Conservation (phyloP, 1,139 yeast species). For the Hyphopichia pseudoburtonii region DNA sequence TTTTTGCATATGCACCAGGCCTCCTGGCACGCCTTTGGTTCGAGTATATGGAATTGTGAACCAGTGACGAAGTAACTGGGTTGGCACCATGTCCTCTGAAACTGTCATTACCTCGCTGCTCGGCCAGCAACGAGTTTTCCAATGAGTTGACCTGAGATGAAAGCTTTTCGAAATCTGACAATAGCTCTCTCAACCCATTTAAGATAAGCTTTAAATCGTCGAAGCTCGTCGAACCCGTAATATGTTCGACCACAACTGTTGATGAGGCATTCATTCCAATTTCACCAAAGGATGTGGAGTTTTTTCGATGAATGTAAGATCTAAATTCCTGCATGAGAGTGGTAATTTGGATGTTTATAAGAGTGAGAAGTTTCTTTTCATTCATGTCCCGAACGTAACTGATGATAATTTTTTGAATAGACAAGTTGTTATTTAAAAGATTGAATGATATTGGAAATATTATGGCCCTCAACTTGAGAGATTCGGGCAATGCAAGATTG, state of each 20-base stretch:
- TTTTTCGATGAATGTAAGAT: constrained; percentile 19
- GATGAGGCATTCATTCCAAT: constrained; percentile 18
- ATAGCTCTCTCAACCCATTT: constrained; percentile 12
- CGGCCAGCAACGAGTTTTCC: constrained; percentile 14
- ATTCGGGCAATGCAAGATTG: constrained; percentile 11
- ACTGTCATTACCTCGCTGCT: background rate
- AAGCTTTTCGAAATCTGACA: constrained; percentile 3
- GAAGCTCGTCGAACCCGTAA: constrained; percentile 15
- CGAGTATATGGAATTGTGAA: constrained; percentile 13
- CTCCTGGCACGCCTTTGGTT: constrained; percentile 17
- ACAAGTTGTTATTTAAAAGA: constrained; percentile 26
- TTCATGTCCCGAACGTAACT: constrained; percentile 11
- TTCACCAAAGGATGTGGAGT: constrained; percentile 20
- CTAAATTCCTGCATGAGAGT: constrained; percentile 24
- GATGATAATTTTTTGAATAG: constrained; percentile 29
- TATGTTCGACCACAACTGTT: constrained; percentile 18
- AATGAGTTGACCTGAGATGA: constrained; percentile 15
- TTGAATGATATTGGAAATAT: constrained; percentile 42
- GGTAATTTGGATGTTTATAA: constrained; percentile 20
- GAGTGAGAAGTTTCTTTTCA: constrained; percentile 16
- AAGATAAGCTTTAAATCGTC: constrained; percentile 13
- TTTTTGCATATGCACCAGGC: constrained; percentile 8
- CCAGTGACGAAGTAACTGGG: constrained; percentile 1
- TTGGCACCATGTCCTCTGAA: background rate
- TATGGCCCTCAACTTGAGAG: constrained; percentile 15